Base-by-base conservation (phyloP, 768 basidiomycete species). In the Pleurotus cornucopiae region DNA sequence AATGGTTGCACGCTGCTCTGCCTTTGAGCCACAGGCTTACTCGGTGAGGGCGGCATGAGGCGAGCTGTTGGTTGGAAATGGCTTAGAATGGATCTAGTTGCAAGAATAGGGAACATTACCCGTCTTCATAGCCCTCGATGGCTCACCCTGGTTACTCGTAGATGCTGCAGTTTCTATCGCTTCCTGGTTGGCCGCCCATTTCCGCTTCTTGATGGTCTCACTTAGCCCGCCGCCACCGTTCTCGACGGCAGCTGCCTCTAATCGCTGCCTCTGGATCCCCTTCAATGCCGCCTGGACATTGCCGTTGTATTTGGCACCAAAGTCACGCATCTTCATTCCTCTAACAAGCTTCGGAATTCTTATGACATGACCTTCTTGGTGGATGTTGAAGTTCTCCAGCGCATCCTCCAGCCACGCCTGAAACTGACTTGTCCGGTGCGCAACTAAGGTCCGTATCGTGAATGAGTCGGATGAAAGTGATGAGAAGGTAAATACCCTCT, bases 271-370 rank as follows among this genome's bases (percentile, higher is more conserved):
- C 69, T 88, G 86, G 48, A 86, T 68, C 1, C 85, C 89, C 57
- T 83, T 76, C 58, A 89, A 69, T 40, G 86, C 87, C 6, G 80
- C 81, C 64, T 89, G 87, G 21, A 89, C 73, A 62, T 90, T 85
- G 2, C 88, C 90, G 52, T 85, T 76, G 69, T 91, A 91, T 65
- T 87, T 89, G 58, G 83, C 81, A 14, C 83, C 85, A 67, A 92
- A 90, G 44, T 91, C 89, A 60, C 81, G 81, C 79, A 92, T 83
- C 12, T 83, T 81, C 68, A 91, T 83, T 25, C 71, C 71, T 34
- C 88, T 81, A 37, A 92, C 84, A 60, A 85, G 81, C 62, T 84
- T 88, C 0, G 89, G 90, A 30, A 91, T 88, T 49, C 86, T 82
- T 14, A 79, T 80, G 2, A 91, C 81, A 56, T 84, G 84, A 0